phyloP scores from a whole-genome alignment of 352 stramenopile species.

The Blastocystis sp. region DNA sequence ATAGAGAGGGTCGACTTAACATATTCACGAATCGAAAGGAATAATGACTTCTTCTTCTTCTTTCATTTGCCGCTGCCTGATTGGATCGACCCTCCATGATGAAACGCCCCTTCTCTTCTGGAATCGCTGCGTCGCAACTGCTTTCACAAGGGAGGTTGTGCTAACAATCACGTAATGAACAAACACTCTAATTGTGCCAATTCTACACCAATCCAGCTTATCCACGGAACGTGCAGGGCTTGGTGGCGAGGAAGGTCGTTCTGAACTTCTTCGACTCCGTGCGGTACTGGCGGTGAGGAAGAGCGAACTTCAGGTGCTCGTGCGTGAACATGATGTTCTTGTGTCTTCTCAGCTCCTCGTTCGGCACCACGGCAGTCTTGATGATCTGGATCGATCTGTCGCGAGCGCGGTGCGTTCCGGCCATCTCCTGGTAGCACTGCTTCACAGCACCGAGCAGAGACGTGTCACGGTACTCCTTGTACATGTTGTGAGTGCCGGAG shows the following conservation, averaged over 20 bases:
- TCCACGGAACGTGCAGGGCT: constrained; percentile 57
- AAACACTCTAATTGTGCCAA: constrained; percentile 17
- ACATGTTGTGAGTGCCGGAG: constrained; percentile 99
- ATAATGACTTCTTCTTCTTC: not conserved
- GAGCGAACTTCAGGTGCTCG: constrained; percentile 65
- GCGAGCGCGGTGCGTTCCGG: constrained; percentile 63
- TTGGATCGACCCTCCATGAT: not conserved
- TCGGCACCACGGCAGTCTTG: constrained; percentile 57
- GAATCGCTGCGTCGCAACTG: too few relatives aligned
- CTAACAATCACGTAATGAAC: not conserved
- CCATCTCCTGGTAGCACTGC: constrained; percentile 93
- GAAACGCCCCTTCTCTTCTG: too few relatives aligned
- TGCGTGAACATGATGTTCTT: constrained; percentile 66
- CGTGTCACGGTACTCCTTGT: constrained; percentile 99
- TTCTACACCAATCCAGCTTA: not conserved
- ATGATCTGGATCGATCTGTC: constrained; percentile 69
- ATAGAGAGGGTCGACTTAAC: not conserved
- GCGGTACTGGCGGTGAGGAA: constrained; percentile 66
- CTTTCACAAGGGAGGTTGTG: too few relatives aligned
- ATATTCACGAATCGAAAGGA: not conserved
- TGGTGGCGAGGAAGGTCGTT: constrained; percentile 63
- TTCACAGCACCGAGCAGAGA: constrained; percentile 93
- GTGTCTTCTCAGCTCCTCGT: constrained; percentile 50
- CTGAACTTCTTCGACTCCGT: constrained; percentile 66
- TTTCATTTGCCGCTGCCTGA: not conserved